Base-by-base conservation (phyloP, 192 early-diverging fungal genomes). In the Cladochytrium replicatum region DNA sequence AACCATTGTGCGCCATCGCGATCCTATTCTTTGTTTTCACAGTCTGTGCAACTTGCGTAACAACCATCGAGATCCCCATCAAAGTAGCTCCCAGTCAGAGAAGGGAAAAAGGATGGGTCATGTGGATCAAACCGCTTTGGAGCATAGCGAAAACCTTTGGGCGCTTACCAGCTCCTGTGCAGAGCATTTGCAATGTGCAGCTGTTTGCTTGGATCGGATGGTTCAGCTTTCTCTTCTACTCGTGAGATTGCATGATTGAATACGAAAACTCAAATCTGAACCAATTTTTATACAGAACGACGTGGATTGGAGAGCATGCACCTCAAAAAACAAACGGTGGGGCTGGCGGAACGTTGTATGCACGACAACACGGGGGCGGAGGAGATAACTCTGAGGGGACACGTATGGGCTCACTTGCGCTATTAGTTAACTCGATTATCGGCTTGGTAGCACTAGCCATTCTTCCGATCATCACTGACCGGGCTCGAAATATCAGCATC, bases 211-310 rank as follows among this genome's bases (percentile, higher is more conserved):
- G 92, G 92, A 81, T 94, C 60, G 91, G 86, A 6, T 91, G 91
- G 87, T 98, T 98, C 51, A 89, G 92, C 4, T 92, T 95, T 57
- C 67, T 98, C 5, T 95, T 95, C 54, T 98, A 94, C 64, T 77
- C 83, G 78, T 84, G 71, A 7, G 44, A 42, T 49, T 37, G 54
- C 46, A 25, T 49, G n/a, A 39, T 46, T 15, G n/a, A 21, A 13
- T 61, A 23, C 30, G 6, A 13, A 46, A 21, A 46, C 3, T 27
- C 7, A 13, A 6, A 13, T 3, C 6, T 25, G 17, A 59, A 68
- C 29, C 0, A 29, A 15, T 11, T 66, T 4, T 39, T 37, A 41
- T n/a, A 9, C 17, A 77, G 76, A 37, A 81, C 81, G 0, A 72
- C 68, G 9, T 86, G 83, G 83, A 71, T 86, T 7, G 71, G 66